Percentiles rank a stretch among this genome's conserved stretches.
These are phyloP conservation scores for Agaricus sinodeliciosus DNA, from an alignment of 768 basidiomycete species.

Conservation along the genomic window DNA sequence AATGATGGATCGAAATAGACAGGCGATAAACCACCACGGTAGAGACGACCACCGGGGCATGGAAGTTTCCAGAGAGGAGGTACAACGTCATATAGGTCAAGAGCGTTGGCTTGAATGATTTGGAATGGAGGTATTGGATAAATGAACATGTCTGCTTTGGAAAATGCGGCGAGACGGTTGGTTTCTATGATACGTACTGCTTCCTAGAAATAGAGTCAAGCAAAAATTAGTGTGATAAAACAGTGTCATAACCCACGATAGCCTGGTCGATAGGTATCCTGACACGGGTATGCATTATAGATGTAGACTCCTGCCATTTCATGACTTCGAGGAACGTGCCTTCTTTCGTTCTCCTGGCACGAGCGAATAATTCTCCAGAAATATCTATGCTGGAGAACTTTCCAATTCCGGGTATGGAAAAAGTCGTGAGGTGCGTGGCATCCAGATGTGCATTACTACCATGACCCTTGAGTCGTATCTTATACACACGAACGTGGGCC, in stretches of 20 bases:
- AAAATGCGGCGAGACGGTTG: constrained; percentile 7
- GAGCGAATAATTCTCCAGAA: constrained; percentile 5
- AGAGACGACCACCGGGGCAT: constrained; percentile 6
- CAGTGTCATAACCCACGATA: background rate
- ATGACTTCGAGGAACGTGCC: constrained; percentile 6
- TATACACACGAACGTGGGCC: constrained; percentile 7
- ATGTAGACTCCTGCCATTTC: constrained; percentile 9
- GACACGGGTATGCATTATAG: constrained; percentile 7
- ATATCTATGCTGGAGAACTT: constrained; percentile 9
- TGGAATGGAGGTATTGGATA: constrained; percentile 9
- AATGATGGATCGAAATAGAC: constrained; percentile 2
- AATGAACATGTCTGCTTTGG: constrained; percentile 7
- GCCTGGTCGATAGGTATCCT: constrained; percentile 7
- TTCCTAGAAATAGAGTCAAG: background rate
- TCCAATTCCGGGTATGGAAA: constrained; percentile 6
- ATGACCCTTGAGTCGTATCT: background rate
- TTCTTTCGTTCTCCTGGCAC: constrained; percentile 5
- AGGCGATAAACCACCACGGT: constrained; percentile 9
- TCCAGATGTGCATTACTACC: constrained; percentile 4
- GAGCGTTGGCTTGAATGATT: constrained; percentile 9
- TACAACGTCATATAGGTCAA: constrained; percentile 4
- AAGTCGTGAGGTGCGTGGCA: constrained; percentile 6
- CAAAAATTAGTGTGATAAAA: background rate
- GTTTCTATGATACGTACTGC: constrained; percentile 7
- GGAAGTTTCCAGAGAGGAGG: constrained; percentile 10